Conservation (phyloP, 2,329 filamentous ascomycete genomes). For the Penicillium sp. region DNA sequence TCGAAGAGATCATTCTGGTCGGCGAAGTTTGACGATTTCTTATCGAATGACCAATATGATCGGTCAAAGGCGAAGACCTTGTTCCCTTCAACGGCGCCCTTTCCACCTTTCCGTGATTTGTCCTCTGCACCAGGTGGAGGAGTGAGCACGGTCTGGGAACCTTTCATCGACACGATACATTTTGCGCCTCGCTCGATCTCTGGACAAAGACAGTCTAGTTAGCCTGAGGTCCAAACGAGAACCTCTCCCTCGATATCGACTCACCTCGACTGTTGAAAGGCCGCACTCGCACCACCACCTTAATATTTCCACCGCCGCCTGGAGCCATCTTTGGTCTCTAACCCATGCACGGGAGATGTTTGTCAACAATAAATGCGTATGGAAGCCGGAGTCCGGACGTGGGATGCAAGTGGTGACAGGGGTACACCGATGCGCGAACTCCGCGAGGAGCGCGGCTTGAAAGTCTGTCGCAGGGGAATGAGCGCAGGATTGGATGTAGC, state of each 20-base stretch:
- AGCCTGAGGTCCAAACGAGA: conserved; percentile 6
- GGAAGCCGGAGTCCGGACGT: conserved; percentile 12
- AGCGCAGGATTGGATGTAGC: not conserved
- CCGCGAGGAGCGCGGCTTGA: conserved; percentile 32
- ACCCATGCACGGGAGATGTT: conserved; percentile 35
- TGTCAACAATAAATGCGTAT: conserved; percentile 15
- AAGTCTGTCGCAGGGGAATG: conserved; percentile 14
- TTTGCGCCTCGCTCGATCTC: conserved; percentile 87
- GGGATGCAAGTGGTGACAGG: conserved; percentile 21
- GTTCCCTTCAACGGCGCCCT: conserved; percentile 63
- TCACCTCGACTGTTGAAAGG: conserved; percentile 94
- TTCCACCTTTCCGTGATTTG: conserved; percentile 53
- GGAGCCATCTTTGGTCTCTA: conserved; percentile 56
- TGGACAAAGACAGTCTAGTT: conserved; percentile 38
- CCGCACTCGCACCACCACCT: conserved; percentile 95
- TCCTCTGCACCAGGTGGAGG: conserved; percentile 64
- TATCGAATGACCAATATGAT: conserved; percentile 97
- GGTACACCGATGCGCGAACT: conserved; percentile 32
- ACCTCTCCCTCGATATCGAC: conserved; percentile 11
- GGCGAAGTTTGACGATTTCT: conserved; percentile 75
- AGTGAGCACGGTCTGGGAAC: conserved; percentile 79
- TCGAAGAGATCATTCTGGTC: conserved; percentile 85
- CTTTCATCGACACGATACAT: conserved; percentile 98
- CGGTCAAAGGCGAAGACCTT: conserved; percentile 95
- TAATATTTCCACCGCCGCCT: conserved; percentile 90